phyloP scores from a whole-genome alignment of 257 asterid genomes.

The Nicotiana sylvestris region DNA sequence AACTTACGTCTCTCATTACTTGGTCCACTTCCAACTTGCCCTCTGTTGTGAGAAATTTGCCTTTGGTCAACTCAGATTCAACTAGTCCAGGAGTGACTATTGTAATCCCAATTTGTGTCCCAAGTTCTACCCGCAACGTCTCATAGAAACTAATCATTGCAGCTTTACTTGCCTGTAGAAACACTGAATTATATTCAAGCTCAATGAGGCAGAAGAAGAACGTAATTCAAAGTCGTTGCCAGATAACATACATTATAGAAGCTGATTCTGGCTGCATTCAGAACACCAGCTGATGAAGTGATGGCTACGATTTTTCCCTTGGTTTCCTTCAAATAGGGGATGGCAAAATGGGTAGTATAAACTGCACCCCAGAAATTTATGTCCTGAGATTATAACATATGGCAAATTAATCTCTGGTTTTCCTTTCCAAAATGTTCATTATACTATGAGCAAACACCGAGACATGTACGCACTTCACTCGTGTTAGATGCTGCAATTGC shows the following conservation, averaged over 20 bases:
- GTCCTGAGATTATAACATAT: conserved; percentile 30
- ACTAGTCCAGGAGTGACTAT: conserved; percentile 56
- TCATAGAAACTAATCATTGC: conserved; percentile 61
- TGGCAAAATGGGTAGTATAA: conserved; percentile 48
- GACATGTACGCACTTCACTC: not conserved
- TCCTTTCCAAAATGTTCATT: not conserved
- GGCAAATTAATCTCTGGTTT: not conserved
- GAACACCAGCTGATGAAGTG: conserved; percentile 53
- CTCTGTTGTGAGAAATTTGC: conserved; percentile 41
- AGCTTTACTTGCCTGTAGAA: conserved; percentile 70
- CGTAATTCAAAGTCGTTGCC: not conserved
- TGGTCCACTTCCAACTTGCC: conserved; percentile 50
- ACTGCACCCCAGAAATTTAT: conserved; percentile 69
- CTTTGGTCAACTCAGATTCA: conserved; percentile 64
- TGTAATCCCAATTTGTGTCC: conserved; percentile 57
- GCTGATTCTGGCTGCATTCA: conserved; percentile 58
- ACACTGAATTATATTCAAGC: not conserved
- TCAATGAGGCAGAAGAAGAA: not conserved
- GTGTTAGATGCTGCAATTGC: not conserved
- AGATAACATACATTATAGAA: conserved; percentile 43
- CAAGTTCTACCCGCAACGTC: conserved; percentile 66
- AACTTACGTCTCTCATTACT: conserved; percentile 61
- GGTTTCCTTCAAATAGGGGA: conserved; percentile 53
- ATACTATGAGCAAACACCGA: not conserved
- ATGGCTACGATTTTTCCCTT: conserved; percentile 53